Conservation (phyloP, 257 asterid species). For the Schizonepeta tenuifolia region DNA sequence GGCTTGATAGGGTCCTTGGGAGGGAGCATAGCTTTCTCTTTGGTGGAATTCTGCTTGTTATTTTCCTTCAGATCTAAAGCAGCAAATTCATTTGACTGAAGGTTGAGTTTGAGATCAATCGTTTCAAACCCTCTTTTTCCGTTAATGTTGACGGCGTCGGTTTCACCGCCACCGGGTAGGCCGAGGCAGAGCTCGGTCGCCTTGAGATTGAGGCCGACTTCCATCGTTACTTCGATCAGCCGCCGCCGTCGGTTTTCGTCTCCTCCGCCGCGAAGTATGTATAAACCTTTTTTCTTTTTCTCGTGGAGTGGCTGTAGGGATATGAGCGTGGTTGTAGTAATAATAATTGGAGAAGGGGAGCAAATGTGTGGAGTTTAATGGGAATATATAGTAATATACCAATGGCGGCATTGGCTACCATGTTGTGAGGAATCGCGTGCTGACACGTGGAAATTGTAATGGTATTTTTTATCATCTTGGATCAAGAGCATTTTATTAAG, state of each 20-base stretch:
- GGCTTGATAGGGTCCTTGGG: conserved; percentile 56
- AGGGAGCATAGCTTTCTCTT: conserved; percentile 39
- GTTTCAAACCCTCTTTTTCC: conserved; percentile 57
- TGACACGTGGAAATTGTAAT: conserved; percentile 49
- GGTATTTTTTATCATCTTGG: conserved; percentile 46
- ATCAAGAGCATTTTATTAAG: conserved; percentile 62
- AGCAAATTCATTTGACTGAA: conserved; percentile 38
- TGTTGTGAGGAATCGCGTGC: conserved; percentile 5
- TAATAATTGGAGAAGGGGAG: conserved; percentile 35
- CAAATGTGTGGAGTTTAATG: conserved; percentile 40
- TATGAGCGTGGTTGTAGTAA: conserved; percentile 17
- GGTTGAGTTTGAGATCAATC: conserved; percentile 55
- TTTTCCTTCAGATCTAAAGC: conserved; percentile 41
- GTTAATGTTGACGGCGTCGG: conserved; percentile 25
- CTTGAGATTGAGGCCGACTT: conserved; percentile 41
- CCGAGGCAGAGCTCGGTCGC: conserved; percentile 55
- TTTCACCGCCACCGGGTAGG: conserved; percentile 35
- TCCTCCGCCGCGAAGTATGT: background rate
- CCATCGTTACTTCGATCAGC: conserved; percentile 24
- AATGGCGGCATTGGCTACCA: conserved; percentile 39
- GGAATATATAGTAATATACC: conserved; percentile 15
- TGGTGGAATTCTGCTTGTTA: conserved; percentile 35
- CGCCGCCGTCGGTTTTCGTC: conserved; percentile 7
- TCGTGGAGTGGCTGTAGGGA: background rate
- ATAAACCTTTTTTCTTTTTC: background rate